Base-by-base conservation (phyloP, 768 basidiomycete species). In the Mycena alexandri region DNA sequence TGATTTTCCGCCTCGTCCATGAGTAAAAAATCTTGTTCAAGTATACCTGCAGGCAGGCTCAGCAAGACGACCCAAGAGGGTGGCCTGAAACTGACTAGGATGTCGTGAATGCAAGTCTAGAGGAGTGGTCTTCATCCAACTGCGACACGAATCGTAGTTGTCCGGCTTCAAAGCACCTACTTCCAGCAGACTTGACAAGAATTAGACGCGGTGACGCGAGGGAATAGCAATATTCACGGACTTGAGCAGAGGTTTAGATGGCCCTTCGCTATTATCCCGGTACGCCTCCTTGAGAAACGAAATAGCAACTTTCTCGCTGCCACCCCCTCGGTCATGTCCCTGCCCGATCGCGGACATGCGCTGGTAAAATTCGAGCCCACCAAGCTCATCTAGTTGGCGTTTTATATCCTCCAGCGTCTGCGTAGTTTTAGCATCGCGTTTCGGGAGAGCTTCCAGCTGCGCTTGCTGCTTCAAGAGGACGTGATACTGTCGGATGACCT, bases 21-120 rank as follows among this genome's bases (percentile, higher is more conserved):
- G 7, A 84, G 75, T 48, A 97, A 76, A 73, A 97, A 96, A 75
- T 98, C 94, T 75, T 96, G 94, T 75, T 96, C 90, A n/a, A 82
- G 25, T 29, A 98, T 96, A 42, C 82, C 77, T 70, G n/a, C 19
- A 42, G 22, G 17, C 38, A 34, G 22, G 19, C 10, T 53, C 16
- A 58, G 42, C 3, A n/a, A 16, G 11, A n/a, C 14, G 41, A 11
- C 8, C 10, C 24, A n/a, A 11, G 14, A 33, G 1, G 42, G 16
- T 14, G 24, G 24, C 22, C n/a, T 22, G 43, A 36, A 14, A 67
- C 69, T 54, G 12, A 71, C 69, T 53, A 0, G 95, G 91, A 77
- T 97, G 94, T 50, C 91, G 87, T 12, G 95, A 93, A 69, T 87
- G 90, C 65, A 98, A 80, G 75, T 98, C 96, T 69, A 97, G 94